A percentile compares a stretch with the other conserved stretches of the same genome.
Conservation (phyloP, 129 eudicot genomes). For the Helianthus tuberosus region DNA sequence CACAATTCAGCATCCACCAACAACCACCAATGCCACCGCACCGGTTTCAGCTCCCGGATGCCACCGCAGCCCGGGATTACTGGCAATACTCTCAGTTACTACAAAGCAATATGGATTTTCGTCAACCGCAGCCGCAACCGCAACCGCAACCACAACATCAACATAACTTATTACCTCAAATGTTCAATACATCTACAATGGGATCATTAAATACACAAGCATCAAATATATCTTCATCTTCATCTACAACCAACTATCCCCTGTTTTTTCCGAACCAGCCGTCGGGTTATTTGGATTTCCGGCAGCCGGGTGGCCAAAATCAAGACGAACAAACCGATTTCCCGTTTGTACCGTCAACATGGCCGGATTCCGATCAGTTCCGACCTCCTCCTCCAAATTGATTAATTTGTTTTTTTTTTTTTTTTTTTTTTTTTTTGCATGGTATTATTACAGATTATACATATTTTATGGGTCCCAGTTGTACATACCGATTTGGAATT, state of each 20-base stretch:
- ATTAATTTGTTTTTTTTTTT: constrained; percentile 17
- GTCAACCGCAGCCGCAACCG: constrained; percentile 17
- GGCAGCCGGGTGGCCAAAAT: constrained; percentile 30
- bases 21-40: constrained; percentile 28
- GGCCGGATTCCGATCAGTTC: constrained; percentile 52
- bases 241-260: constrained; percentile 32
- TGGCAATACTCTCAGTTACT: constrained; percentile 77
- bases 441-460: constrained; percentile 15
- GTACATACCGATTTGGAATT: not conserved
- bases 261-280: constrained; percentile 45
- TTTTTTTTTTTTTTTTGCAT: too few species aligned
- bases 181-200: constrained; percentile 38
- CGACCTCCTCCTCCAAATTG: constrained; percentile 48
- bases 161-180: constrained; percentile 36
- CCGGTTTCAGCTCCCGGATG: constrained; percentile 23
- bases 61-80: constrained; percentile 54
- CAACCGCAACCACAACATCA: too few species aligned
- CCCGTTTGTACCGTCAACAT: constrained; percentile 28
- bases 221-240: constrained; percentile 29
- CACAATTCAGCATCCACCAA: constrained; percentile 26
- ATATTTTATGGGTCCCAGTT: constrained; percentile 4
- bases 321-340: constrained; percentile 32
- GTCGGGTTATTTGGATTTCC: constrained; percentile 35
- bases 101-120: constrained; percentile 38
- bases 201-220: constrained; percentile 45